These are phyloP conservation scores for Beta lomatogona DNA, from an alignment of 179 eudicot genomes.

Conservation along the genomic window DNA sequence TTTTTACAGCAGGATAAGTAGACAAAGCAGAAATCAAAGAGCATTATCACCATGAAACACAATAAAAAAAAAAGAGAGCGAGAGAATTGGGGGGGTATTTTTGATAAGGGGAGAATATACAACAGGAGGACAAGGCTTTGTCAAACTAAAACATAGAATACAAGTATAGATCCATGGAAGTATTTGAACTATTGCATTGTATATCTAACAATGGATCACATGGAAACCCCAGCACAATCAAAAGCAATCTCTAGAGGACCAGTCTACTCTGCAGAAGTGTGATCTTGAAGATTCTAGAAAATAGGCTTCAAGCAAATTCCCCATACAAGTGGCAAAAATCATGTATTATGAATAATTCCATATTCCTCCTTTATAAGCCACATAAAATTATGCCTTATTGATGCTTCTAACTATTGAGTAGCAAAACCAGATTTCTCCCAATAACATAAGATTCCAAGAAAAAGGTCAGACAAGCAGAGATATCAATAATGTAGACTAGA, in stretches of 20 bases:
- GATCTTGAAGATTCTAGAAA: neutral
- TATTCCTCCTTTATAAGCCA: neutral
- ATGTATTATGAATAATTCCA: neutral
- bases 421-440: neutral
- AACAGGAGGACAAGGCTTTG: neutral
- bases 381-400: neutral
- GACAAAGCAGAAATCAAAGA: neutral
- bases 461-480: neutral
- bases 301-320: neutral
- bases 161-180: neutral
- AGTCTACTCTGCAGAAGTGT: neutral
- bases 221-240: neutral
- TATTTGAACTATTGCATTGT: neutral
- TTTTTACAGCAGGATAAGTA: no score
- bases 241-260: neutral
- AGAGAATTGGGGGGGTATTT: neutral
- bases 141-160: neutral
- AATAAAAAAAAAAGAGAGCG: no score
- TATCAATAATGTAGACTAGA: neutral
- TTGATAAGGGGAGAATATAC: neutral
- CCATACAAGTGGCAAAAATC: neutral
- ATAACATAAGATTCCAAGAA: neutral
- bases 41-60: neutral
- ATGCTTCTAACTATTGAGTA: neutral
- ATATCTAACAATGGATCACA: neutral